Conservation (phyloP, 176 grass and related monocot species). For the Bonia amplexicaulis region DNA sequence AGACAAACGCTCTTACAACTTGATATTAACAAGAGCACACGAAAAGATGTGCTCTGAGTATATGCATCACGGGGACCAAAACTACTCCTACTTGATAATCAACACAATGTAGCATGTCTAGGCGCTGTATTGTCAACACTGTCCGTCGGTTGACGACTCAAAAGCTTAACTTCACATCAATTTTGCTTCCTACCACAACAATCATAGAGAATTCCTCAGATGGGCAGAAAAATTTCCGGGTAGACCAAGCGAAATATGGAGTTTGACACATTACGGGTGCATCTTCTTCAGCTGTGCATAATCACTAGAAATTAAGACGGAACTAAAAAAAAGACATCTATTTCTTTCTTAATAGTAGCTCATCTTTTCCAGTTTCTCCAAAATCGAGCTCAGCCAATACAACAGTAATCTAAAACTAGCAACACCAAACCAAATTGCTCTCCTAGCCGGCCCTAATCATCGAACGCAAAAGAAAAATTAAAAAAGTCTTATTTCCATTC, state of each 20-base stretch:
- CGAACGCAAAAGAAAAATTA: not conserved
- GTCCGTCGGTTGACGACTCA: not conserved
- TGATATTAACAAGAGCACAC: not conserved
- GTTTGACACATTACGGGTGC: not conserved
- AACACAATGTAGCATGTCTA: slow-evolving; percentile 10
- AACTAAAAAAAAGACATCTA: not conserved
- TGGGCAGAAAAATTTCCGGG: not conserved
- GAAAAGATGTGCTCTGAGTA: not conserved
- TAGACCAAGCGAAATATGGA: not conserved
- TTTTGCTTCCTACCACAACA: not conserved
- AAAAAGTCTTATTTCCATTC: not conserved
- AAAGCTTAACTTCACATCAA: not conserved
- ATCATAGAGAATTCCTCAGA: not conserved
- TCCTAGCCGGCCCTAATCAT: not conserved
- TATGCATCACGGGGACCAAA: not conserved
- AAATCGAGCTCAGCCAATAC: not conserved
- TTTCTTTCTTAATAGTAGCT: not conserved
- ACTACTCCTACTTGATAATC: not conserved
- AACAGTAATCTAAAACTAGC: not conserved
- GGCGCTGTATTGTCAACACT: not conserved
- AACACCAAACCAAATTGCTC: not conserved
- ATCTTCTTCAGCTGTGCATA: not conserved
- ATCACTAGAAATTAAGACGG: not conserved
- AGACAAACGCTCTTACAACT: not conserved
- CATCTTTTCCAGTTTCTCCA: not conserved